Percentiles rank a stretch among this genome's conserved stretches.
Evolutionary conservation across 495 filamentous ascomycete species (phyloP).

Genomic region (Ramalina peruviana): DNA sequence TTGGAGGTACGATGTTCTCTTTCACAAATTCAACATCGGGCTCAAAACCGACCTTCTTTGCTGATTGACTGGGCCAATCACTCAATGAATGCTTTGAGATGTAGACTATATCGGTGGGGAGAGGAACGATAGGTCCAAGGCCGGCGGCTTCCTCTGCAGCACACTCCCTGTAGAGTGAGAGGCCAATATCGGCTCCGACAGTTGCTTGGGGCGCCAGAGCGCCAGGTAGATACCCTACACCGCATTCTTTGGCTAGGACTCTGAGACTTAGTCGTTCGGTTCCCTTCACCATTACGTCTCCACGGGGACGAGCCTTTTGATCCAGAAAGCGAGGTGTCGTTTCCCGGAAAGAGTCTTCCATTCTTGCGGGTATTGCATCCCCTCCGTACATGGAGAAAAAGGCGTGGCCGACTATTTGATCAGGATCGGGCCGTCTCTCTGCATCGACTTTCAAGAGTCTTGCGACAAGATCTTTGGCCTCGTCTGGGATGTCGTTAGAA

Average conservation of each 20-base stretch:
- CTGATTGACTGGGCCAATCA: background rate
- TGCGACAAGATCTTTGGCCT: slow-evolving; percentile 68
- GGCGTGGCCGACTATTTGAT: slow-evolving; percentile 66
- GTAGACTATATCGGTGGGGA: slow-evolving; percentile 57
- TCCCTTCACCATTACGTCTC: slow-evolving; percentile 33
- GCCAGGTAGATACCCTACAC: slow-evolving; percentile 27
- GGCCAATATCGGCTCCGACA: slow-evolving; percentile 17
- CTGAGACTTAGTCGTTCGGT: slow-evolving; percentile 31
- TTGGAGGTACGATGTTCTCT: background rate
- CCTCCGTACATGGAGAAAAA: slow-evolving; percentile 59
- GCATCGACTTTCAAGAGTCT: slow-evolving; percentile 60
- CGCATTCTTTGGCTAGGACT: slow-evolving; percentile 35
- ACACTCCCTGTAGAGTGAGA: slow-evolving; percentile 49
- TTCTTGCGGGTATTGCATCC: slow-evolving; percentile 30
- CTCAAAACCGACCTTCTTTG: background rate
- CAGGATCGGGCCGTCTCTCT: slow-evolving; percentile 58
- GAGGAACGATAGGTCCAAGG: slow-evolving; percentile 52
- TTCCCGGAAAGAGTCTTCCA: slow-evolving; percentile 29
- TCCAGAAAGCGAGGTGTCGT: slow-evolving; percentile 33
- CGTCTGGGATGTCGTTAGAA: slow-evolving; percentile 34
- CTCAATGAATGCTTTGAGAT: slow-evolving; percentile 15
- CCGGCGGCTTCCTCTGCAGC: slow-evolving; percentile 56
- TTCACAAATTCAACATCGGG: background rate
- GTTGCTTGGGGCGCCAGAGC: slow-evolving; percentile 5
- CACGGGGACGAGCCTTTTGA: slow-evolving; percentile 26